Conservation (phyloP, 2,329 filamentous ascomycete genomes). For the Aspergillus phoenicis region DNA sequence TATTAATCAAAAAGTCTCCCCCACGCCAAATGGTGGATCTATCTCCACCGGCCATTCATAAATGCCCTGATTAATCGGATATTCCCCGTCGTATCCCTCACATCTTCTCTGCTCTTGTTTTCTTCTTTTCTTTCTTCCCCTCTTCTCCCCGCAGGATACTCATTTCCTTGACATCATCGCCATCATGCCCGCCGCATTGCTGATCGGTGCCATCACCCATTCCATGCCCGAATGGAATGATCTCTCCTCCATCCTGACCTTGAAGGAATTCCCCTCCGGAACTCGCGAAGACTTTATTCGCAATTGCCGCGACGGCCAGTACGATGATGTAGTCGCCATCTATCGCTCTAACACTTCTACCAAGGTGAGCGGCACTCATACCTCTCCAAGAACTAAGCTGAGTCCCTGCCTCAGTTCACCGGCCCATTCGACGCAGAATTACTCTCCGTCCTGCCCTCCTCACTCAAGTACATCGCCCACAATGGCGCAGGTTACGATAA, state of each 20-base stretch:
- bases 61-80: background rate
- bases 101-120: background rate
- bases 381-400: background rate
- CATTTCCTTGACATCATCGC: constrained; percentile 15
- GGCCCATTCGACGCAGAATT: constrained; percentile 54
- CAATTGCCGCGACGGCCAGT: constrained; percentile 57
- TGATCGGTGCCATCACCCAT: constrained; percentile 49
- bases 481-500: constrained; percentile 65
- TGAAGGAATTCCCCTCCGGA: constrained; percentile 57
- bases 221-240: constrained; percentile 48
- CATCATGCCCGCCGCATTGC: constrained; percentile 44
- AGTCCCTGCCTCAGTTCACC: constrained; percentile 35
- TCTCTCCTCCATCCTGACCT: constrained; percentile 42
- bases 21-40: background rate
- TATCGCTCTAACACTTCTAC: constrained; percentile 63
- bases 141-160: background rate
- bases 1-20: no score
- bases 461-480: constrained; percentile 55
- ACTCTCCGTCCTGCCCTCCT: constrained; percentile 47
- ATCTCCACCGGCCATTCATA: background rate
- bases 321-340: constrained; percentile 58
- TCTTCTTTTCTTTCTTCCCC: background rate
- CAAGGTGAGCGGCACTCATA: constrained; percentile 33
- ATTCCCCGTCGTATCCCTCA: background rate
- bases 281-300: constrained; percentile 58